Percentiles rank a stretch among this genome's conserved stretches.
Evolutionary conservation across 2,329 filamentous ascomycete species (phyloP).

Genomic region (Penicillium sp.): DNA sequence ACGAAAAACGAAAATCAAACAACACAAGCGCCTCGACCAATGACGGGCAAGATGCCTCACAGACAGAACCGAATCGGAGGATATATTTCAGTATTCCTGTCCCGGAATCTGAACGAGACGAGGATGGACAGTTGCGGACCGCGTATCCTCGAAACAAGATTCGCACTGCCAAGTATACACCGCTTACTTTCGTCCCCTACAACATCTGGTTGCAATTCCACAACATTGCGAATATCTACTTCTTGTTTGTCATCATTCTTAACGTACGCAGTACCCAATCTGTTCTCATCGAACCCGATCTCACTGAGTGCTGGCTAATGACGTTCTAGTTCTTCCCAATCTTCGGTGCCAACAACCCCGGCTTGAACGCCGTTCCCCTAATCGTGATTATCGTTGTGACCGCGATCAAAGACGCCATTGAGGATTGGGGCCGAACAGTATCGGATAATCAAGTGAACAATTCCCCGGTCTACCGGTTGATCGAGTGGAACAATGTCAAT

Average conservation of each 20-base stretch:
- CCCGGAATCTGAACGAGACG: slow-evolving; percentile 69
- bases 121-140: slow-evolving; percentile 68
- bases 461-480: slow-evolving; percentile 82
- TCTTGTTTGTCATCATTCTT: slow-evolving; percentile 92
- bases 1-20: slow-evolving; percentile 63
- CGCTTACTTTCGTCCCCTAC: slow-evolving; percentile 90
- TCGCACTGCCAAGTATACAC: slow-evolving; percentile 94
- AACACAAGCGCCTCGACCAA: slow-evolving; percentile 38
- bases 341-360: slow-evolving; percentile 87
- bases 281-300: not conserved
- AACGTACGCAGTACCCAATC: slow-evolving; percentile 61
- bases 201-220: slow-evolving; percentile 98
- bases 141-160: slow-evolving; percentile 91
- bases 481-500: slow-evolving; percentile 91
- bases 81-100: slow-evolving; percentile 80
- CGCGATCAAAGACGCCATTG: slow-evolving; percentile 88
- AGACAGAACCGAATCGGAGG: slow-evolving; percentile 47
- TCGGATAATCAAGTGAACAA: slow-evolving; percentile 95
- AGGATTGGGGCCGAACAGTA: slow-evolving; percentile 88
- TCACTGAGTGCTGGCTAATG: slow-evolving; percentile 22
- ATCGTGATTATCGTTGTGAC: slow-evolving; percentile 90
- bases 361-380: slow-evolving; percentile 81
- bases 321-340: slow-evolving; percentile 79
- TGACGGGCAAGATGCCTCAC: slow-evolving; percentile 22
- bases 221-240: slow-evolving; percentile 97